Percentiles rank a stretch among this genome's conserved stretches.
These are phyloP conservation scores for Aspergillus fijiensis DNA, from an alignment of 2,329 filamentous ascomycete genomes.

Conservation along the genomic window DNA sequence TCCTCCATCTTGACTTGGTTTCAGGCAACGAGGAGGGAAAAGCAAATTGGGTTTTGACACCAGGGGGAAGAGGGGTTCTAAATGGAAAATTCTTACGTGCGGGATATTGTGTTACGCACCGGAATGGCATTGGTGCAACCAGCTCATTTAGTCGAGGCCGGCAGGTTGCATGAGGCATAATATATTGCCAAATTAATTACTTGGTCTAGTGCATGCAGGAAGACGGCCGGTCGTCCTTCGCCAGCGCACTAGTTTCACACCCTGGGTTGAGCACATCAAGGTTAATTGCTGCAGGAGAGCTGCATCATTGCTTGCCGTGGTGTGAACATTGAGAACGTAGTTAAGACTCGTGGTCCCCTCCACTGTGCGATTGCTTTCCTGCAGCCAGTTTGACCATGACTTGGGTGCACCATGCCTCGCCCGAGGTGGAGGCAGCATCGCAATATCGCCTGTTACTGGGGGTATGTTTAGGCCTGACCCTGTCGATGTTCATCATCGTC, in stretches of 20 bases:
- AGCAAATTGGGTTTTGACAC: background rate
- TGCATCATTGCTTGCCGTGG: background rate
- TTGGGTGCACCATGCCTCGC: conserved; percentile 53
- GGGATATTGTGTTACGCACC: too few species aligned
- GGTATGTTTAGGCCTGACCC: conserved; percentile 49
- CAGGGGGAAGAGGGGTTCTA: background rate
- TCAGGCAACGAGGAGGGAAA: background rate
- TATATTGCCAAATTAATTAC: too few species aligned
- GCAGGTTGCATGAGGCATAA: too few species aligned
- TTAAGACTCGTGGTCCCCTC: background rate
- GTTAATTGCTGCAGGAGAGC: background rate
- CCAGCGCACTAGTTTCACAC: too few species aligned
- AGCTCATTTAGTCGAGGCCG: too few species aligned
- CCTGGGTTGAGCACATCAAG: too few species aligned
- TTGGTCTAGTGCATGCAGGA: too few species aligned
- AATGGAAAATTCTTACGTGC: too few species aligned
- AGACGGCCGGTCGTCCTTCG: too few species aligned
- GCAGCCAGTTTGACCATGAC: conserved; percentile 38
- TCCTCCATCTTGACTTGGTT: conserved; percentile 9
- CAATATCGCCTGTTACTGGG: conserved; percentile 52
- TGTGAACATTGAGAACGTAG: background rate
- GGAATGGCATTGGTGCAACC: too few species aligned
- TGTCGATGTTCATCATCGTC: conserved; percentile 47
- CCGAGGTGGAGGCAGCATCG: conserved; percentile 49
- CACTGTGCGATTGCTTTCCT: background rate